A percentile compares a stretch with the other conserved stretches of the same genome.
These are phyloP conservation scores for Vararia minispora DNA, from an alignment of 768 basidiomycete species.

Conservation along the genomic window DNA sequence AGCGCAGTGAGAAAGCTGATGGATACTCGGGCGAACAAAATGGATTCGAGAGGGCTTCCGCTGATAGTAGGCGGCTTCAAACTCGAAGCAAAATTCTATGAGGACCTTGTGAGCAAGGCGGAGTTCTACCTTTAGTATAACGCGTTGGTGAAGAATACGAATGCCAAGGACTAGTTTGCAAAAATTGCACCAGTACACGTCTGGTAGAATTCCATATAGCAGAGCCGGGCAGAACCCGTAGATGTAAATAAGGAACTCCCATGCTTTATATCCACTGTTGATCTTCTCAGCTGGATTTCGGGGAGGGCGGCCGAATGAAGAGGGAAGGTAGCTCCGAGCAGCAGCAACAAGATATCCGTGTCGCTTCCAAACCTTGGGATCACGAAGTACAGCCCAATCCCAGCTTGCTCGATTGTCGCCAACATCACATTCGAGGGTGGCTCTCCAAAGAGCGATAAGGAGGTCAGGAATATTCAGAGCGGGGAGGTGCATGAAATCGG, in stretches of 20 bases:
- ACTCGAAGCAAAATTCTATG: slow-evolving; percentile 20
- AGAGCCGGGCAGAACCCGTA: slow-evolving; percentile 17
- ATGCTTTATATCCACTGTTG: slow-evolving; percentile 21
- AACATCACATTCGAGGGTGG: slow-evolving; percentile 15
- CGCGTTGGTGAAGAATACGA: slow-evolving; percentile 14
- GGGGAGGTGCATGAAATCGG: slow-evolving; percentile 29
- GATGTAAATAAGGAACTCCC: slow-evolving; percentile 15
- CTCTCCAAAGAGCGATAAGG: slow-evolving; percentile 22
- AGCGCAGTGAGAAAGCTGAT: slow-evolving; percentile 20
- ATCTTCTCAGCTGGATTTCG: slow-evolving; percentile 30
- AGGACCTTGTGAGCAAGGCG: slow-evolving; percentile 16
- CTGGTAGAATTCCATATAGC: slow-evolving; percentile 15
- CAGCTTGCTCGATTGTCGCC: slow-evolving; percentile 17
- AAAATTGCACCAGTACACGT: slow-evolving; percentile 18
- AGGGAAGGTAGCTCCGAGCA: slow-evolving; percentile 23
- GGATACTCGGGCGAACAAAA: slow-evolving; percentile 25
- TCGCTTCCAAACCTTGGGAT: slow-evolving; percentile 19
- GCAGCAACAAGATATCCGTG: slow-evolving; percentile 25
- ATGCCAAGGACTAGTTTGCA: slow-evolving; percentile 19
- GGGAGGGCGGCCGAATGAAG: slow-evolving; percentile 30
- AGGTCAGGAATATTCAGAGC: slow-evolving; percentile 28
- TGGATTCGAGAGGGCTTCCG: slow-evolving; percentile 19
- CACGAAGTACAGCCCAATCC: slow-evolving; percentile 22
- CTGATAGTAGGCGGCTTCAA: slow-evolving; percentile 25
- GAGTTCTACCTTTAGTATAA: slow-evolving; percentile 9